Conservation (phyloP, 2,329 filamentous ascomycete genomes). For the Pseudogymnoascus sp. region DNA sequence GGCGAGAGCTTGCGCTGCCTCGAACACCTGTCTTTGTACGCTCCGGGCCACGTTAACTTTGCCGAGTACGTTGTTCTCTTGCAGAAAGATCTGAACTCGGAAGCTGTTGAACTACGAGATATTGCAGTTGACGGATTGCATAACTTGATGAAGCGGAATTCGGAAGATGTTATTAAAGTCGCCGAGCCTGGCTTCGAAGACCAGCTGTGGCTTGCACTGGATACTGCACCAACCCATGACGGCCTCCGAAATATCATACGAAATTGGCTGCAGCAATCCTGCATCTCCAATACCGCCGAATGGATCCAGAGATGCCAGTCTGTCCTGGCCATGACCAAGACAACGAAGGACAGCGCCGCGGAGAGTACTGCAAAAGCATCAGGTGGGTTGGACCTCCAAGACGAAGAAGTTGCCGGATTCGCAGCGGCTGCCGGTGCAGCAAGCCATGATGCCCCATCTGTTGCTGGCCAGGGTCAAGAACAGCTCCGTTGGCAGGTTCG, state of each 20-base stretch:
- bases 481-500: slow-evolving; percentile 91
- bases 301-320: slow-evolving; percentile 88
- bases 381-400: slow-evolving; percentile 69
- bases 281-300: slow-evolving; percentile 65
- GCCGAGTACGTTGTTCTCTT: slow-evolving; percentile 72
- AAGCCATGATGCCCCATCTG: slow-evolving; percentile 47
- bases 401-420: slow-evolving; percentile 95
- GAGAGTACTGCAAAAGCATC: slow-evolving; percentile 39
- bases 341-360: slow-evolving; percentile 48
- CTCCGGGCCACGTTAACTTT: slow-evolving; percentile 79
- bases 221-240: slow-evolving; percentile 65
- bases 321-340: slow-evolving; percentile 79
- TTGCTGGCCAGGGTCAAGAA: slow-evolving; percentile 62
- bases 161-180: slow-evolving; percentile 69
- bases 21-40: slow-evolving; percentile 88
- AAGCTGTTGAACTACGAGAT: slow-evolving; percentile 61
- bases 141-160: slow-evolving; percentile 89
- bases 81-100: slow-evolving; percentile 67
- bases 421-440: slow-evolving; percentile 58
- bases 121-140: slow-evolving; percentile 82
- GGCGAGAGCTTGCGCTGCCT: slow-evolving; percentile 73
- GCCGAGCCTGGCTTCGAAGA: slow-evolving; percentile 78
- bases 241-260: slow-evolving; percentile 79
- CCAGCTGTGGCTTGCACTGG: slow-evolving; percentile 82
- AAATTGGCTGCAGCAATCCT: slow-evolving; percentile 91